Base-by-base conservation (phyloP, 108 stramenopile species). In the Cyclotella sp. region DNA sequence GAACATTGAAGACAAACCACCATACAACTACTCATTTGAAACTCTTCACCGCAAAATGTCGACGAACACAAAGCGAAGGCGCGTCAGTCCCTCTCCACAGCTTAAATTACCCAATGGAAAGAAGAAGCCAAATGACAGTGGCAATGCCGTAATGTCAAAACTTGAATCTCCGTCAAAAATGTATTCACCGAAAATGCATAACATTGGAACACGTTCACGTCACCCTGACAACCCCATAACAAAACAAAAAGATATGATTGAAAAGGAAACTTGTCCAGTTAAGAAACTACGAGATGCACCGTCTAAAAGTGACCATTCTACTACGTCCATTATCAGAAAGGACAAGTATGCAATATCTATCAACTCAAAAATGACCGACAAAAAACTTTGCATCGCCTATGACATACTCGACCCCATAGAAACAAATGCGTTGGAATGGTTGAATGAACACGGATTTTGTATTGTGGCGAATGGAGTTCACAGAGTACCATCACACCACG, bases 341-440 rank as follows among this genome's bases (percentile, higher is more conserved):
- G 34, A 34, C 6, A 34, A 34, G 34, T 5, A 34, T 34, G 2
- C 34, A 5, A 6, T 34, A 2, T 34, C 34, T 34, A 6, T 34
- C 34, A 2, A 34, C 34, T 2, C 34, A 34, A 34, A 2, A 34
- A 34, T 34, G 34, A 34, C 34, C 34, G 6, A 34, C 34, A 34
- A 16, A 49, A 34, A 69, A 1, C n/a, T 75, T 1, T 75, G 58
- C 19, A 3, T 75, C 15, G 57, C 74, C 54, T 57, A 63, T 28
- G 65, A 66, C 42, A 64, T 66, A 16, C 74, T 75, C 21, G 55
- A 66, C 57, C 42, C 41, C 0, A n/a, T 57, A 29, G 74, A 75
- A 41, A 41, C 52, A 22, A 12, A 55, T 28, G 52, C 74, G 21
- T 49, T 75, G 60, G 21, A 61, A 46, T 39, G 18, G 41, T 34